A percentile compares a stretch with the other conserved stretches of the same genome.
Evolutionary conservation across 208 protist genomes (phyloP).

Genomic region (Acanthamoeba sp.): DNA sequence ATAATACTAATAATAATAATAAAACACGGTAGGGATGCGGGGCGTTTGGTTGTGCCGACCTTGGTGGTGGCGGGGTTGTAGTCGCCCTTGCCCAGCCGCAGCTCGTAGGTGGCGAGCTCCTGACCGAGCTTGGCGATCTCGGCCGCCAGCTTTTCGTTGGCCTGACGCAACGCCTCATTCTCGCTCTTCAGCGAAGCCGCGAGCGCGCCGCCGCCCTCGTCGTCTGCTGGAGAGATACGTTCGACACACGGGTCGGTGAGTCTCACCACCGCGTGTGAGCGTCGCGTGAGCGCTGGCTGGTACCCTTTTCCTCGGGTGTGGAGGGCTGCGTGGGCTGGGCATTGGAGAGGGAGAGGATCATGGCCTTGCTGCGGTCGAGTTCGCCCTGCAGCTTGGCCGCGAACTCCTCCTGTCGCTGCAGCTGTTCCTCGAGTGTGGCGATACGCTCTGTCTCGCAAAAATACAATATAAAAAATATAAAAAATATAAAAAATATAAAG

Average conservation of each 20-base stretch:
- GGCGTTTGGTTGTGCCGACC: neutral
- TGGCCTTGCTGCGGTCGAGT: constrained; percentile 32
- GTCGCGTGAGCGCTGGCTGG: neutral
- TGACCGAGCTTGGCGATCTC: neutral
- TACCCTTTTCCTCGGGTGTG: neutral
- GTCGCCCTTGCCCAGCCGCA: constrained; percentile 13
- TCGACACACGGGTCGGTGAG: no score
- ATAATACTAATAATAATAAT: no score
- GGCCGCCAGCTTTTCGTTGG: constrained; percentile 62
- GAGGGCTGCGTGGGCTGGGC: neutral
- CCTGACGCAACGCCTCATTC: neutral
- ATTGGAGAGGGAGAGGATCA: constrained; percentile 18
- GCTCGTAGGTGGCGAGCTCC: neutral
- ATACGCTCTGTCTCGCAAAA: neutral
- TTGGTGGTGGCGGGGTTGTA: constrained; percentile 64
- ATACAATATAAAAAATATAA: no score
- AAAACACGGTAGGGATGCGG: no score
- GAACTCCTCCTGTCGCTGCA: neutral
- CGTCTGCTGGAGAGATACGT: no score
- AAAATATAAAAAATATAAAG: neutral
- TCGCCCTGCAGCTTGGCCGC: constrained; percentile 17
- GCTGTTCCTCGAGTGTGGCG: neutral
- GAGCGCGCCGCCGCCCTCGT: neutral
- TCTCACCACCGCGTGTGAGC: no score
- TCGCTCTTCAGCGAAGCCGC: neutral